A percentile compares a stretch with the other conserved stretches of the same genome.
phyloP scores from a whole-genome alignment of 1,139 yeast species.

The Geotrichum candidum region DNA sequence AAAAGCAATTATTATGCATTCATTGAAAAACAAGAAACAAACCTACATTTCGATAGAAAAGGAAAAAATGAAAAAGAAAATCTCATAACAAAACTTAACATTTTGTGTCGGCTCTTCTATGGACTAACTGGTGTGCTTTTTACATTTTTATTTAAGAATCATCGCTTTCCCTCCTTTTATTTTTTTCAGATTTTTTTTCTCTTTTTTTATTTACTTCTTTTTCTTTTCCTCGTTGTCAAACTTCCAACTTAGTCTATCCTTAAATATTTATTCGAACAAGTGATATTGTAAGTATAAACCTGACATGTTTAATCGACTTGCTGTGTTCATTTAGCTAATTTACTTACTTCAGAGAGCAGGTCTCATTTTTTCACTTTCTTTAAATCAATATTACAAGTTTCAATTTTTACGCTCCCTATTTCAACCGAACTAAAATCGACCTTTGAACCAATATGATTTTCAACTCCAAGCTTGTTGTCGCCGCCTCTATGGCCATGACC shows the following conservation, averaged over 20 bases:
- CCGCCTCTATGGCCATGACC: constrained; percentile 23
- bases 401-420: background rate
- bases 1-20: background rate
- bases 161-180: constrained; percentile 1
- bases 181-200: constrained; percentile 2
- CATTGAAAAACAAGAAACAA: background rate
- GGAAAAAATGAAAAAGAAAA: background rate
- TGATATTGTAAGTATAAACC: background rate
- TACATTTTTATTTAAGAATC: background rate
- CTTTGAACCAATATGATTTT: constrained; percentile 11
- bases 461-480: constrained; percentile 18
- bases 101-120: background rate
- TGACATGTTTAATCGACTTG: background rate
- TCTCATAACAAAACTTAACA: background rate
- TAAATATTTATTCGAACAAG: background rate
- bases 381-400: background rate
- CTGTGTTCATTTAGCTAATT: background rate
- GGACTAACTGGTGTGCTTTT: background rate
- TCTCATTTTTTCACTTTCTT: constrained; percentile 9
- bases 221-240: background rate
- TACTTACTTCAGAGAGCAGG: constrained; percentile 14
- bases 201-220: constrained; percentile 1
- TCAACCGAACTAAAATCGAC: background rate
- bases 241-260: constrained; percentile 12
- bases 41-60: background rate